Evolutionary conservation across 2,329 filamentous ascomycete genomes (phyloP), one percentile per base, ranked within the genome.

Genomic region (Colletotrichum aenigma): DNA sequence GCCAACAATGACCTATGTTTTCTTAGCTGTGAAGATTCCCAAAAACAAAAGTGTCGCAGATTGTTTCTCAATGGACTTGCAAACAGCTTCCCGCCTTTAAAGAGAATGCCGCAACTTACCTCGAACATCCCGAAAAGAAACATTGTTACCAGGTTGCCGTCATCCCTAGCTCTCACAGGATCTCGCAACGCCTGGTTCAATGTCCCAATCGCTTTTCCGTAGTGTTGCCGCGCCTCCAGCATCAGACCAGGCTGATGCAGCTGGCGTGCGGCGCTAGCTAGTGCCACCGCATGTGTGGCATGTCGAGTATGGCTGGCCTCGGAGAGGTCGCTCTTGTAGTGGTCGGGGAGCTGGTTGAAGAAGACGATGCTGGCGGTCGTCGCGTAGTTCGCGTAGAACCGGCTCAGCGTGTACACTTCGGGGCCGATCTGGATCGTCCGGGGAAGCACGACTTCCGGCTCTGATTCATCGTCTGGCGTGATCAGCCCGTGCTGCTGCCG

Each of bases 111-210:
- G 24, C 18, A 26, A 12, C 71, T 18, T 18, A 76, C 75, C 66
- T 75, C 66, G 7, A 75, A 76, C 62, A 76, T 64, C 4, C 71
- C 75, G 18, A 76, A 62, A 0, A 76, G 38, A 18, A 76, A 76
- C 28, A 76, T 18, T 3, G 75, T 76, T 1, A 74, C 66, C 28
- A 76, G 16, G 8, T 70, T 68, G 2, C 66, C 69, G 6, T 76
- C 71, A 60, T 76, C 36, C 21, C 43, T 16, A 9, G 70, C 61
- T n/a, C 56, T 7, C 2, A 48, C 21, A 2, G 66, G 66, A 3
- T 66, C 52, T 16, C 16, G 7, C 2, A 76, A 16, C 6, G 71
- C 71, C 24, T 67, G 52, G 36, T 62, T 70, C 36, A 76, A 34
- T 2, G 9, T 66, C 0, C 38, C 32, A 4, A 76, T 66, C 12